Evolutionary conservation across 345 rosid species (phyloP).

Genomic region (Cochlearia excelsa): DNA sequence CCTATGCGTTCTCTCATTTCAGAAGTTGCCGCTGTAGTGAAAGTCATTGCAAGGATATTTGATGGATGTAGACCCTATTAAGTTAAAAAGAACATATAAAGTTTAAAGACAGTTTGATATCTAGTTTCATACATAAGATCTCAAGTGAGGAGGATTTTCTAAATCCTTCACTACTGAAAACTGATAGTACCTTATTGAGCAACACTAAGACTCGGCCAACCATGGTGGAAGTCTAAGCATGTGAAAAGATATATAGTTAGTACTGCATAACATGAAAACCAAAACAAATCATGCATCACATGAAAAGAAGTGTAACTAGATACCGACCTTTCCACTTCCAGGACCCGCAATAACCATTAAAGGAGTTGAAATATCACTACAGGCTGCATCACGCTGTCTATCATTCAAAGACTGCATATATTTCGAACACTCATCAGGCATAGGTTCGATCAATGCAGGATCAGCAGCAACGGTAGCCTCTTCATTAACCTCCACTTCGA

Average conservation of each 20-base stretch:
- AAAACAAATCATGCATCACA: neutral
- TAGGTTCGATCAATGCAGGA: conserved; percentile 31
- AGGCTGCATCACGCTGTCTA: conserved; percentile 84
- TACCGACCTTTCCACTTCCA: conserved; percentile 92
- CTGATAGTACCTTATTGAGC: conserved; percentile 61
- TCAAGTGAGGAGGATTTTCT: neutral
- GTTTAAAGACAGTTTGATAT: conserved; percentile 5
- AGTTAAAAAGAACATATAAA: conserved; percentile 22
- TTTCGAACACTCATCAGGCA: conserved; percentile 61
- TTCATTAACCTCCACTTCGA: conserved; percentile 21
- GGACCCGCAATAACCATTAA: conserved; percentile 96
- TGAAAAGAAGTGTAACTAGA: conserved; percentile 7
- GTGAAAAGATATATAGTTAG: conserved; percentile 25
- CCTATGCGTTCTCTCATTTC: conserved; percentile 93
- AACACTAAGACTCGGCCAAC: conserved; percentile 85
- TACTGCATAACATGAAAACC: conserved; percentile 19
- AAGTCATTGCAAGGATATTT: conserved; percentile 94
- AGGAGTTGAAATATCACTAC: conserved; percentile 64
- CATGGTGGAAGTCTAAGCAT: conserved; percentile 84
- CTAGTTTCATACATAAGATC: conserved; percentile 9
- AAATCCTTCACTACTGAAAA: conserved; percentile 16
- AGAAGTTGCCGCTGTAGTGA: conserved; percentile 90
- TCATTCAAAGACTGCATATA: conserved; percentile 73
- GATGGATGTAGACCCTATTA: conserved; percentile 73
- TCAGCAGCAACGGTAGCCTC: conserved; percentile 33